Evolutionary conservation across 495 filamentous ascomycete species (phyloP).

Genomic region (Chaetomium cochliodes): DNA sequence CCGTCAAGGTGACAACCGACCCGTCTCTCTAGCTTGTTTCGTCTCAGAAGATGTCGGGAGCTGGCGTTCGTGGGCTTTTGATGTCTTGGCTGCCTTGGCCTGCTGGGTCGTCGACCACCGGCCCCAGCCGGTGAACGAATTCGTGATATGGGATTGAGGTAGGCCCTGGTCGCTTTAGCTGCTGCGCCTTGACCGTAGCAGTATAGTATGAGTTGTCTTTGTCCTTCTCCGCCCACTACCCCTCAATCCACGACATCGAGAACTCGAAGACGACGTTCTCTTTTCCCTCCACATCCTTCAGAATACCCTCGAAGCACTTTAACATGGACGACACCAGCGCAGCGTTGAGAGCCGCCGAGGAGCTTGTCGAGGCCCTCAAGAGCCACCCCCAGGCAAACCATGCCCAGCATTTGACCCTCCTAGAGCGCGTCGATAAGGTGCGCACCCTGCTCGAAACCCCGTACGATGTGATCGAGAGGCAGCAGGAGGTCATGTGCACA

Average conservation of each 20-base stretch:
- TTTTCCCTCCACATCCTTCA: neutral
- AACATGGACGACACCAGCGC: constrained; percentile 23
- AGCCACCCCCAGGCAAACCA: constrained; percentile 19
- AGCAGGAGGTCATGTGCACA: constrained; percentile 22
- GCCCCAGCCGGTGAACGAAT: neutral
- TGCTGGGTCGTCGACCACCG: neutral
- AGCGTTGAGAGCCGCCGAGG: constrained; percentile 30
- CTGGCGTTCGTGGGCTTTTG: neutral
- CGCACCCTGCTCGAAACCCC: constrained; percentile 27
- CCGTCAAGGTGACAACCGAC: neutral
- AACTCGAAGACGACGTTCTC: neutral
- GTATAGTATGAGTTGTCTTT: neutral
- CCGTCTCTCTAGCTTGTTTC: neutral
- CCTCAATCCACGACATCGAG: constrained; percentile 3
- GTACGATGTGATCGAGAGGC: constrained; percentile 27
- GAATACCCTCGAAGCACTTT: neutral
- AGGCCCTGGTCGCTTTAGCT: constrained; percentile 13
- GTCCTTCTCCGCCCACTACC: constrained; percentile 3
- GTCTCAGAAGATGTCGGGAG: neutral
- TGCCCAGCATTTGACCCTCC: constrained; percentile 25
- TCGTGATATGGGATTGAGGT: constrained; percentile 8
- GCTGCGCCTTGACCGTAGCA: neutral
- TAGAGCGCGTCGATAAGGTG: constrained; percentile 27
- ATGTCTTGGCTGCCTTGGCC: constrained; percentile 4
- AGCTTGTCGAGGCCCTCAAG: constrained; percentile 33